Evolutionary conservation across 805 yeast genomes (phyloP).

Genomic region (Schwanniomyces vanrijiae): DNA sequence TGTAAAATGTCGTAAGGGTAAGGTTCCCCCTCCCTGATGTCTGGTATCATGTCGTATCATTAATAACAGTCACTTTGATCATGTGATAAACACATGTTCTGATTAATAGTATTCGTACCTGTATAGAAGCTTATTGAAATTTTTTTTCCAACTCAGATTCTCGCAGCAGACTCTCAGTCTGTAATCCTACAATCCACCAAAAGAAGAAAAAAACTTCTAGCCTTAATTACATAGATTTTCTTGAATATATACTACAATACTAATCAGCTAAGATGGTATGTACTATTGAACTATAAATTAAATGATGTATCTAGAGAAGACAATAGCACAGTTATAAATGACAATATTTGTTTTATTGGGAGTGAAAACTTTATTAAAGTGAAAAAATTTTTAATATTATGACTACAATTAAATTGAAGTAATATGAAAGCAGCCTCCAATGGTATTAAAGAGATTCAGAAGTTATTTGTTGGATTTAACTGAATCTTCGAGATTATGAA

Average conservation of each 20-base stretch:
- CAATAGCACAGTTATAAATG: background rate
- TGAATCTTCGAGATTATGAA: too few relatives aligned
- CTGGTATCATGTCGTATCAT: background rate
- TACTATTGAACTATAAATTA: conserved; percentile 5
- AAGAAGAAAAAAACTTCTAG: conserved; percentile 1
- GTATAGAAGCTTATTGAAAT: background rate
- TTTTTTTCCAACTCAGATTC: background rate
- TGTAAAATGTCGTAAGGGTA: background rate
- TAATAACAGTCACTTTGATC: background rate
- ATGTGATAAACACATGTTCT: background rate
- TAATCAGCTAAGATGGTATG: conserved; percentile 37
- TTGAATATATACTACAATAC: conserved; percentile 13
- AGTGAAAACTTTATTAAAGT: conserved; percentile 1
- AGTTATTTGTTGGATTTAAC: too few relatives aligned
- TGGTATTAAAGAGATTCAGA: background rate
- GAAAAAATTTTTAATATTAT: conserved; percentile 5
- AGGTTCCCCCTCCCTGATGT: background rate
- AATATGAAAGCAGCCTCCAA: background rate
- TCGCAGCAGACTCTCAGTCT: background rate
- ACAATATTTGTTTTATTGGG: background rate
- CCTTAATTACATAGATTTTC: conserved; percentile 1
- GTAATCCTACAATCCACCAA: conserved; percentile 1
- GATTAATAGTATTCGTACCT: background rate
- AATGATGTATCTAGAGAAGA: background rate
- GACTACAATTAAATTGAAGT: conserved; percentile 1